Conservation (phyloP, 139 green algal species). For the Tetradesmus lagerheimii region DNA sequence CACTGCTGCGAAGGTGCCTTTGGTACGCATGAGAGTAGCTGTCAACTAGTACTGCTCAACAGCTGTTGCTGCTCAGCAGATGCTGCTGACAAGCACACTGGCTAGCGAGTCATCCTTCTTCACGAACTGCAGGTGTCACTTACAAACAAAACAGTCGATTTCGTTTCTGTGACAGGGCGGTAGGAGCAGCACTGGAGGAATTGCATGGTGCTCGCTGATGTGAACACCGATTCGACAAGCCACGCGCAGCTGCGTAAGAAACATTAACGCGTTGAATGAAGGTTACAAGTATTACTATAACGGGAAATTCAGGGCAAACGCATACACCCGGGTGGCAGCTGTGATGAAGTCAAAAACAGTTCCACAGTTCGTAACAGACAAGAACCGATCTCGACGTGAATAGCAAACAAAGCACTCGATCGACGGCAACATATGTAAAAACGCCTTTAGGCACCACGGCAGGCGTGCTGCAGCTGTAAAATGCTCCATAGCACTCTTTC, state of each 20-base stretch:
- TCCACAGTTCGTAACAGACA: background rate
- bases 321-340: background rate
- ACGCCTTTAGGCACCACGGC: no score
- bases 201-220: no score
- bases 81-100: background rate
- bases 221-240: no score
- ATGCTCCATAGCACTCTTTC: no score
- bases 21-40: background rate
- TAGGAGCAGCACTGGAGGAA: background rate
- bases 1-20: conserved; percentile 8
- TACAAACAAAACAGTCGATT: no score
- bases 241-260: no score
- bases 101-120: background rate
- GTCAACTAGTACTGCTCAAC: background rate
- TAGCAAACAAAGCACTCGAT: no score
- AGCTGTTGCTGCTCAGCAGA: background rate
- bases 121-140: no score
- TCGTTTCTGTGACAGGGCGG: background rate
- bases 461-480: no score
- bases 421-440: no score
- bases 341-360: background rate
- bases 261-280: no score
- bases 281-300: no score
- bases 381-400: background rate
- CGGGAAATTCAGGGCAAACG: background rate